phyloP scores from a whole-genome alignment of 495 filamentous ascomycete species.

The Xylaria telfairii region DNA sequence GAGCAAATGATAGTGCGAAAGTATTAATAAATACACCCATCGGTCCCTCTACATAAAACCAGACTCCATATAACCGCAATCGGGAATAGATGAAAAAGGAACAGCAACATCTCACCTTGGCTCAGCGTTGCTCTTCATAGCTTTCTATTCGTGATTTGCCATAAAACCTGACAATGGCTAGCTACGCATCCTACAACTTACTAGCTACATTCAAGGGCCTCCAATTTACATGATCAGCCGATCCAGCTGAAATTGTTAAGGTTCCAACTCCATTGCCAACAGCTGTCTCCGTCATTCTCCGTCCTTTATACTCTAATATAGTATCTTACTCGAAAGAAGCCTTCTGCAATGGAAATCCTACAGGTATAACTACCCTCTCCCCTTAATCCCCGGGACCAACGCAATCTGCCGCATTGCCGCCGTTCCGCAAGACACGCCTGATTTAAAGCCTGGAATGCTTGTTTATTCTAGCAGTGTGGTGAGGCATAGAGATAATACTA shows the following conservation, averaged over 20 bases:
- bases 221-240: neutral
- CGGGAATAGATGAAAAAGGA: neutral
- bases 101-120: neutral
- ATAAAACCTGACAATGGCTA: neutral
- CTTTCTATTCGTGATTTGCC: neutral
- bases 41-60: neutral
- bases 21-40: neutral
- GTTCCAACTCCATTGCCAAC: slow-evolving; percentile 1
- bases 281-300: slow-evolving; percentile 24
- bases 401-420: slow-evolving; percentile 55
- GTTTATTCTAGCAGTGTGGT: slow-evolving; percentile 53
- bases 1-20: neutral
- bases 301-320: slow-evolving; percentile 26
- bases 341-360: slow-evolving; percentile 28
- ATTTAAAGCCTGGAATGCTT: slow-evolving; percentile 49
- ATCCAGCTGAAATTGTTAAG: neutral
- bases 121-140: too few species aligned
- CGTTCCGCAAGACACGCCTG: slow-evolving; percentile 52
- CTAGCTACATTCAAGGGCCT: neutral
- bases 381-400: slow-evolving; percentile 31
- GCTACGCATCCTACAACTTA: neutral
- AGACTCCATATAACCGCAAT: neutral
- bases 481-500: slow-evolving; percentile 51
- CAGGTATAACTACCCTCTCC: slow-evolving; percentile 27
- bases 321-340: slow-evolving; percentile 26